Conservation (phyloP, 1,284 basidiomycete species). For the Apiotrichum gracile region DNA sequence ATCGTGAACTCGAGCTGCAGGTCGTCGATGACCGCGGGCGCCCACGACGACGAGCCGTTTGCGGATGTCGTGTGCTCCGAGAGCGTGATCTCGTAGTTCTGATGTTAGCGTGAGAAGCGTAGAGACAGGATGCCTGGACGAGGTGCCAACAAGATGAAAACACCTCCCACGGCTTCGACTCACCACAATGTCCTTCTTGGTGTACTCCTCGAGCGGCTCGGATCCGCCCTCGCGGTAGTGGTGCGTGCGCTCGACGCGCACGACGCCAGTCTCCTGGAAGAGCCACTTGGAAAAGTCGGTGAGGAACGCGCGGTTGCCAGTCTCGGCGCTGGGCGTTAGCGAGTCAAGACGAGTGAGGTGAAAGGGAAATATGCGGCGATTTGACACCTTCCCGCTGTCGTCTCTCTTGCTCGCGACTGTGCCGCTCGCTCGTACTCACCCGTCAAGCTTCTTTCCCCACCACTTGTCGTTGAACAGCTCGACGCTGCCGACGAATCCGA, state of each 20-base stretch:
- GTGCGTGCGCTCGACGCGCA: slow-evolving; percentile 67
- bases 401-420: too few species aligned
- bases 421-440: slow-evolving; percentile 50
- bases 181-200: slow-evolving; percentile 80
- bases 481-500: slow-evolving; percentile 73
- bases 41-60: slow-evolving; percentile 53
- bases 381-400: too few species aligned
- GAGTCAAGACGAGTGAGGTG: background rate
- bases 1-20: slow-evolving; percentile 94
- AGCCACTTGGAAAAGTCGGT: slow-evolving; percentile 77
- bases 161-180: slow-evolving; percentile 22
- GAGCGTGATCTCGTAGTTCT: slow-evolving; percentile 66
- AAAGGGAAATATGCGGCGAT: too few species aligned
- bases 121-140: background rate
- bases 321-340: slow-evolving; percentile 45
- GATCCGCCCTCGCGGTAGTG: slow-evolving; percentile 67
- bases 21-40: slow-evolving; percentile 64
- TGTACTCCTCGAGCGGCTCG: slow-evolving; percentile 60
- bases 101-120: slow-evolving; percentile 8
- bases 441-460: slow-evolving; percentile 37
- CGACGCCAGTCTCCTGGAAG: slow-evolving; percentile 78
- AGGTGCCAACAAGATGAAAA: background rate
- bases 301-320: slow-evolving; percentile 69
- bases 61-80: slow-evolving; percentile 33
- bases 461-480: slow-evolving; percentile 61